A percentile compares a stretch with the other conserved stretches of the same genome.
These are phyloP conservation scores for Maudiozyma humilis DNA, from an alignment of 1,139 yeast species.

Conservation along the genomic window DNA sequence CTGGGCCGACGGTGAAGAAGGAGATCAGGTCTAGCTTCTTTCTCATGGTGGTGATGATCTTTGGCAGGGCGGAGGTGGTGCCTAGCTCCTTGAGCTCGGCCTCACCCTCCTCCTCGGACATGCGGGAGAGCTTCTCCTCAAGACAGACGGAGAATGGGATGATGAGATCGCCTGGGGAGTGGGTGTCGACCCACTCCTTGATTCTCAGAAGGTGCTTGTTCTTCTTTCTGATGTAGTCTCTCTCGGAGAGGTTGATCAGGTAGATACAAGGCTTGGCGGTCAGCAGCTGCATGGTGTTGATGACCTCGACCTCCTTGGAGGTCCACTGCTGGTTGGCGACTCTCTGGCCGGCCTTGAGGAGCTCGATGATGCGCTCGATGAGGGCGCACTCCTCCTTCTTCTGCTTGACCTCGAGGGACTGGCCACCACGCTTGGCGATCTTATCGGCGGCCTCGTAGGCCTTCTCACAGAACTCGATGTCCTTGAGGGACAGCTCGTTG, in stretches of 20 bases:
- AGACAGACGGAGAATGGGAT: slow-evolving; percentile 89
- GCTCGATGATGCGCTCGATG: slow-evolving; percentile 64
- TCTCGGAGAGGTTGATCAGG: slow-evolving; percentile 88
- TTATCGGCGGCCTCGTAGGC: slow-evolving; percentile 84
- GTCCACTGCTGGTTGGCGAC: slow-evolving; percentile 89
- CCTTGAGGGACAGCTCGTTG: slow-evolving; percentile 91
- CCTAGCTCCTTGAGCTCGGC: slow-evolving; percentile 84
- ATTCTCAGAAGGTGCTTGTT: slow-evolving; percentile 85
- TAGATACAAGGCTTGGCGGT: slow-evolving; percentile 96
- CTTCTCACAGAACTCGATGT: slow-evolving; percentile 87
- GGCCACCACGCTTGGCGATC: slow-evolving; percentile 89
- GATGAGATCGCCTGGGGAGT: slow-evolving; percentile 90
- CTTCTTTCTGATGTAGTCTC: slow-evolving; percentile 93
- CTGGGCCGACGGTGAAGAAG: slow-evolving; percentile 78
- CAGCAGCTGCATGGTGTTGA: slow-evolving; percentile 77
- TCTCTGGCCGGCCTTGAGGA: slow-evolving; percentile 79
- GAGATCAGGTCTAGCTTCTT: slow-evolving; percentile 73
- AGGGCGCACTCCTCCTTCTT: slow-evolving; percentile 85
- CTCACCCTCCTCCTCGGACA: slow-evolving; percentile 87
- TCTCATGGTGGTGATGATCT: slow-evolving; percentile 78
- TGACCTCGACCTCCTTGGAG: slow-evolving; percentile 78
- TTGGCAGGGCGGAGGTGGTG: slow-evolving; percentile 80
- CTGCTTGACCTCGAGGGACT: slow-evolving; percentile 88
- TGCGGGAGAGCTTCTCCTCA: slow-evolving; percentile 85
- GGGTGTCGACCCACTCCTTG: slow-evolving; percentile 93